Evolutionary conservation across 2,329 filamentous ascomycete species (phyloP).

Genomic region (Myriosclerotinia duriaeana): DNA sequence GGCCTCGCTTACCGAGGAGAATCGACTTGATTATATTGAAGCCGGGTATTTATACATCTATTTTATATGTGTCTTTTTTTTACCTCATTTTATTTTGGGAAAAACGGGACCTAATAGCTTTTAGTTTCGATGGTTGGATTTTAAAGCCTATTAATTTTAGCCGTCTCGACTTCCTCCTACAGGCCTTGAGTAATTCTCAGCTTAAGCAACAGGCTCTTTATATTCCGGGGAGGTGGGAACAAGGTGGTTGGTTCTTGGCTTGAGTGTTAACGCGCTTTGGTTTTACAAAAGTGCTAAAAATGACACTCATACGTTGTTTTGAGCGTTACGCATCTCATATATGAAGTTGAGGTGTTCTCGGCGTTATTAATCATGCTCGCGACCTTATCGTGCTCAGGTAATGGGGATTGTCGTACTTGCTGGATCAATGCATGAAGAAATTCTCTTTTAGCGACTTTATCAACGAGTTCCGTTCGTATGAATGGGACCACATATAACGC

Average conservation of each 20-base stretch:
- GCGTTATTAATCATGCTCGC: too few species aligned
- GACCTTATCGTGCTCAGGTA: too few species aligned
- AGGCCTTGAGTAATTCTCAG: slow-evolving; percentile 63
- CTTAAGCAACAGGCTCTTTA: slow-evolving; percentile 64
- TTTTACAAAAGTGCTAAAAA: not conserved
- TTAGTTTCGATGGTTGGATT: slow-evolving; percentile 89
- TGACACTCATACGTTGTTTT: not conserved
- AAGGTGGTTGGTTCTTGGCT: slow-evolving; percentile 73
- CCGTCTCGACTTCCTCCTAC: slow-evolving; percentile 66
- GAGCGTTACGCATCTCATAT: not conserved
- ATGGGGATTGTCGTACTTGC: too few species aligned
- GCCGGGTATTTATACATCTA: slow-evolving; percentile 39
- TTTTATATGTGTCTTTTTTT: not conserved
- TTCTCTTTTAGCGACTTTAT: too few species aligned
- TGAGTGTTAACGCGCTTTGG: slow-evolving; percentile 16
- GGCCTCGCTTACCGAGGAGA: slow-evolving; percentile 72
- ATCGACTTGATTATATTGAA: slow-evolving; percentile 67
- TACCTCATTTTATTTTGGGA: not conserved
- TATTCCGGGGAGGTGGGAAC: slow-evolving; percentile 71
- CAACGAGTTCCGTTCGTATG: too few species aligned
- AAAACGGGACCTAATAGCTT: not conserved
- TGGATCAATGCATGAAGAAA: too few species aligned
- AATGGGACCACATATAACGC: too few species aligned
- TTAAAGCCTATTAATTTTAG: slow-evolving; percentile 83
- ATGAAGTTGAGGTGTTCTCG: not conserved